Conservation (phyloP, 768 basidiomycete species). For the Phanerochaete carnosa region DNA sequence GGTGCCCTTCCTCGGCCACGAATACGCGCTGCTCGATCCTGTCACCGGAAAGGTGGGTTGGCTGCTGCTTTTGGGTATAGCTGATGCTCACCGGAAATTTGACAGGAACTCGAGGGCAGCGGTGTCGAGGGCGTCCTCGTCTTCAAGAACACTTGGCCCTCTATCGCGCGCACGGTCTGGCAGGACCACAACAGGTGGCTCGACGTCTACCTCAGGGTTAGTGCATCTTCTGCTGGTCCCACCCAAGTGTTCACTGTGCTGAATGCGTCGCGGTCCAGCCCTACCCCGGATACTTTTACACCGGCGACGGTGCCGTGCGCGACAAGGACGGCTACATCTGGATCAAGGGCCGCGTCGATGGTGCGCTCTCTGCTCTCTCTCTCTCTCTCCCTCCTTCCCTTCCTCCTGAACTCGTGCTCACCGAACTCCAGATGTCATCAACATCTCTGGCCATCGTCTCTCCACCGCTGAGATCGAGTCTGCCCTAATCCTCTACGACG, state of each 20-base stretch:
- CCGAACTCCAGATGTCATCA: constrained; percentile 78
- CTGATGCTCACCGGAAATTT: not conserved
- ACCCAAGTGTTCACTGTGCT: not conserved
- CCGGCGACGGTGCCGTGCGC: constrained; percentile 95
- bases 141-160: constrained; percentile 89
- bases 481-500: constrained; percentile 90
- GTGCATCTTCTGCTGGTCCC: not conserved
- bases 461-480: constrained; percentile 99
- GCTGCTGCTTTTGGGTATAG: not conserved
- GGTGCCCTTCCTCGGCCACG: constrained; percentile 96
- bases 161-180: constrained; percentile 90
- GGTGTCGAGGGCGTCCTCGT: constrained; percentile 89
- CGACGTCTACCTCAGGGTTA: constrained; percentile 69
- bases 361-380: constrained; percentile 48
- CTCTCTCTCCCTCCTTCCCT: constrained; percentile 6
- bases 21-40: constrained; percentile 85
- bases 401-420: not conserved
- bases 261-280: constrained; percentile 35
- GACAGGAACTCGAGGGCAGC: constrained; percentile 64
- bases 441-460: constrained; percentile 95
- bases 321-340: constrained; percentile 97
- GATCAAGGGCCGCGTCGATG: constrained; percentile 98
- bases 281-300: constrained; percentile 91
- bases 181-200: constrained; percentile 86
- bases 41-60: constrained; percentile 49